Percentiles rank a stretch among this genome's conserved stretches.
phyloP scores from a whole-genome alignment of 805 yeast genomes.

The Candida lessepsii region DNA sequence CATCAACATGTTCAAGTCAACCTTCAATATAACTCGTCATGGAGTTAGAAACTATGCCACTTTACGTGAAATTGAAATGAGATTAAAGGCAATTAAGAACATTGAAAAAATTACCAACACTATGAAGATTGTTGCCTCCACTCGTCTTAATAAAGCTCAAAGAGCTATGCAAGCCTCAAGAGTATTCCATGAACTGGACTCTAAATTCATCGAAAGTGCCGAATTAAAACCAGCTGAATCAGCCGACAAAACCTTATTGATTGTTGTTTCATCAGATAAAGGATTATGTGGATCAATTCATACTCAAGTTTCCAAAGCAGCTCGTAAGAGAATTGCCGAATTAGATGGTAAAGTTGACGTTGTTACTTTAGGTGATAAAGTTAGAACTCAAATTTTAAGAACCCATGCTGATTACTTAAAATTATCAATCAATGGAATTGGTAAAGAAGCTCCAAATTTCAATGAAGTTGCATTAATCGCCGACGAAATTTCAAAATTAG shows the following conservation, averaged over 20 bases:
- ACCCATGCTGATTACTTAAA: constrained; percentile 66
- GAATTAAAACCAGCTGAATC: constrained; percentile 60
- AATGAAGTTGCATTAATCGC: constrained; percentile 85
- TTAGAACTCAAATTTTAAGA: constrained; percentile 85
- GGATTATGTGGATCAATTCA: constrained; percentile 99
- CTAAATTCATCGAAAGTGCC: constrained; percentile 75
- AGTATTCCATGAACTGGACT: constrained; percentile 76
- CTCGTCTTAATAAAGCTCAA: constrained; percentile 93
- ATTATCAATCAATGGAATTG: constrained; percentile 84
- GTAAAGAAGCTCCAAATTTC: constrained; percentile 96
- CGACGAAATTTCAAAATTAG: constrained; percentile 71
- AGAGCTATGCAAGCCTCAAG: constrained; percentile 89
- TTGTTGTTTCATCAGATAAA: constrained; percentile 94
- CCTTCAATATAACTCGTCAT: constrained; percentile 24
- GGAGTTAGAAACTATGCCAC: constrained; percentile 88
- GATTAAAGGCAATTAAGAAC: constrained; percentile 97
- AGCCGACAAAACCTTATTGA: constrained; percentile 71
- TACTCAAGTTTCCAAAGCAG: constrained; percentile 87
- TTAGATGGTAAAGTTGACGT: constrained; percentile 67
- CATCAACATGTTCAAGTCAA: constrained; percentile 8
- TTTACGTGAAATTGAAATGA: constrained; percentile 95
- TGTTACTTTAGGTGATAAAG: constrained; percentile 92
- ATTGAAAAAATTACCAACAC: constrained; percentile 99
- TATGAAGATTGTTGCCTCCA: constrained; percentile 98
- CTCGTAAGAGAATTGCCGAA: constrained; percentile 65